A percentile compares a stretch with the other conserved stretches of the same genome.
phyloP scores from a whole-genome alignment of 2,329 filamentous ascomycete genomes.

The Fusarium haematococcum region DNA sequence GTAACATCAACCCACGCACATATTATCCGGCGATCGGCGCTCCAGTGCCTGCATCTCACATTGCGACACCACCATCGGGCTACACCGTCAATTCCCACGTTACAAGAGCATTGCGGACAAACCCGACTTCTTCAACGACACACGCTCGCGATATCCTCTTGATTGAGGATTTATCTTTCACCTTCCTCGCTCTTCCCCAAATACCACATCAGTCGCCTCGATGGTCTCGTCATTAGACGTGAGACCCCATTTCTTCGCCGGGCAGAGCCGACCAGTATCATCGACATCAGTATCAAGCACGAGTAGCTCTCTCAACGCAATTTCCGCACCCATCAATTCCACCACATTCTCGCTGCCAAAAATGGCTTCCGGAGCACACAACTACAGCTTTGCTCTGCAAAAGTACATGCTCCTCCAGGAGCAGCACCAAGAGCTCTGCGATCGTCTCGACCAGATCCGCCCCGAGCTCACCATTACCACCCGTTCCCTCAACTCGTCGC shows the following conservation, averaged over 20 bases:
- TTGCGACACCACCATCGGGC: not conserved
- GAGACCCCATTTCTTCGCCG: slow-evolving; percentile 42
- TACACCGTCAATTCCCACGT: slow-evolving; percentile 17
- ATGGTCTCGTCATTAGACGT: slow-evolving; percentile 51
- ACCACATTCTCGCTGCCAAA: slow-evolving; percentile 24
- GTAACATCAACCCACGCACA: slow-evolving; percentile 12
- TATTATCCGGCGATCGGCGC: slow-evolving; percentile 25
- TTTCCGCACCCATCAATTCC: slow-evolving; percentile 11
- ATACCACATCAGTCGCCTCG: slow-evolving; percentile 38
- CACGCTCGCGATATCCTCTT: slow-evolving; percentile 24
- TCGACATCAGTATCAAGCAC: slow-evolving; percentile 36
- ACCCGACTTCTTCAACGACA: not conserved
- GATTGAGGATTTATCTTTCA: slow-evolving; percentile 1
- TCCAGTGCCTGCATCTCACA: slow-evolving; percentile 31
- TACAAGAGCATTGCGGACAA: slow-evolving; percentile 13
- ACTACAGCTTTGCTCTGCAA: slow-evolving; percentile 62
- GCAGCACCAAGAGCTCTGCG: slow-evolving; percentile 65
- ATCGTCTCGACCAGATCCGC: slow-evolving; percentile 64
- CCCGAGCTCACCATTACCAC: slow-evolving; percentile 50
- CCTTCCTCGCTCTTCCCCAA: slow-evolving; percentile 2
- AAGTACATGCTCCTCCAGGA: slow-evolving; percentile 66
- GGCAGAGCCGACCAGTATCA: slow-evolving; percentile 38
- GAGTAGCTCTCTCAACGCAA: slow-evolving; percentile 10
- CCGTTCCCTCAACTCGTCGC: slow-evolving; percentile 59
- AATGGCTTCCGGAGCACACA: slow-evolving; percentile 47